Evolutionary conservation across 192 early-diverging fungal species (phyloP), one percentile per base, ranked within the genome.

Genomic region (Podila horticola): DNA sequence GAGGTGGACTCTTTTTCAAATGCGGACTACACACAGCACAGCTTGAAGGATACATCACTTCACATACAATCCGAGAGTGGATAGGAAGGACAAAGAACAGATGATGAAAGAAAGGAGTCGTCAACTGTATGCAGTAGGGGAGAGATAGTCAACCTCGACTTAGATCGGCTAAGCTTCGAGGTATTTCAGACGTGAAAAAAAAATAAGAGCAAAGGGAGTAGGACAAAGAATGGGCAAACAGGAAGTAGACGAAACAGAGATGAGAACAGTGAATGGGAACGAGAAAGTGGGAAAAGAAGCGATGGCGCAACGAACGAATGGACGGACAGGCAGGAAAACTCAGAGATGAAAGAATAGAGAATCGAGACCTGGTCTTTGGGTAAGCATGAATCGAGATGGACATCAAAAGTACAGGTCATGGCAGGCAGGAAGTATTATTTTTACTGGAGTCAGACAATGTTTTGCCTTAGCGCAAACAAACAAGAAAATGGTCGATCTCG

Each of bases 401-500:
- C 2, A 1, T 45, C 41, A 9, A 41, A 45, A 45, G 15, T 45
- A 45, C 41, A 45, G 15, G 41, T 15, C 41, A 45, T 17, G 41
- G 41, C 41, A 45, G 1, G 41, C 15, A 45, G 41, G 9, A 36
- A 0, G 34, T 11, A 36, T 36, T 45, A 45, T 45, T 45, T 45
- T 45, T 45, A 58, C 26, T 58, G 55, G 55, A 58, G 55, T 55
- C 20, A 55, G 52, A 55, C 52, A 55, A 22, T 55, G 52, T 55
- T 55, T 22, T 26, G 52, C 41, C 41, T 45, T 45, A 13, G 1
- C 41, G 15, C 41, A 45, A 17, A 1, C 1, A 45, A 45, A 45
- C 11, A 45, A 41, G 13, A 45, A 45, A 45, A 12, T 7, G 34
- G 41, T 41, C 41, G 41, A 41, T 41, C 41, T 17, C 6, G 41